Conservation (phyloP, 2,329 filamentous ascomycete genomes). For the Beauveria pseudobassiana region DNA sequence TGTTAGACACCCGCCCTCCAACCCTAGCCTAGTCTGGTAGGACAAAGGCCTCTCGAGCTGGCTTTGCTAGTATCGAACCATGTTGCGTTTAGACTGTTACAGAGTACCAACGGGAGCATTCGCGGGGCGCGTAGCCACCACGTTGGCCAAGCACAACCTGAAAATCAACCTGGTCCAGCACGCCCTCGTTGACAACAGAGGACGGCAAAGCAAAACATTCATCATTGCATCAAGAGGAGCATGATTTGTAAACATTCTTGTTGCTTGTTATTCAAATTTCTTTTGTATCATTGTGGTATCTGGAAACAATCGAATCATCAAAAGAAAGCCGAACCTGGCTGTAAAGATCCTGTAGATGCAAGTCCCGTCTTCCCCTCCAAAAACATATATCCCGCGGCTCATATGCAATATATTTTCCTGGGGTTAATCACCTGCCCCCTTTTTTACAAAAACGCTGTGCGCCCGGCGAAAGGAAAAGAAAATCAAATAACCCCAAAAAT, state of each 20-base stretch:
- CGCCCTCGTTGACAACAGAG: background rate
- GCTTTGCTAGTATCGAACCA: background rate
- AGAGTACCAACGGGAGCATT: background rate
- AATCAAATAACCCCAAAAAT: background rate
- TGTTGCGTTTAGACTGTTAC: background rate
- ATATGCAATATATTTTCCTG: background rate
- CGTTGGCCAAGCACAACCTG: background rate
- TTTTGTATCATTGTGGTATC: constrained; percentile 6
- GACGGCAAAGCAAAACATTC: background rate
- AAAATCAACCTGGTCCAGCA: background rate
- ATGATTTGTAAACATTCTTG: too few species aligned
- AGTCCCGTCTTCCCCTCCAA: background rate
- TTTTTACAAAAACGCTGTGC: background rate
- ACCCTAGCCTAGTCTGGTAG: background rate
- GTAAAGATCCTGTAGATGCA: constrained; percentile 4
- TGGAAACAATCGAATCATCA: constrained; percentile 6
- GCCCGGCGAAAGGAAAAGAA: constrained; percentile 1
- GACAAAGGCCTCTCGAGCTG: background rate
- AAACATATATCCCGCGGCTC: background rate
- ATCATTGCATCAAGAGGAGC: too few species aligned
- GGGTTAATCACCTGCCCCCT: too few species aligned
- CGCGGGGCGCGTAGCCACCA: background rate
- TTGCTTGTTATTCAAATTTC: background rate
- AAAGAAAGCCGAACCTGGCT: background rate
- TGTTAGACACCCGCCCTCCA: background rate